A percentile compares a stretch with the other conserved stretches of the same genome.
Conservation (phyloP, 805 yeast genomes). For the Sugiyamaella boreocaroliniensis region DNA sequence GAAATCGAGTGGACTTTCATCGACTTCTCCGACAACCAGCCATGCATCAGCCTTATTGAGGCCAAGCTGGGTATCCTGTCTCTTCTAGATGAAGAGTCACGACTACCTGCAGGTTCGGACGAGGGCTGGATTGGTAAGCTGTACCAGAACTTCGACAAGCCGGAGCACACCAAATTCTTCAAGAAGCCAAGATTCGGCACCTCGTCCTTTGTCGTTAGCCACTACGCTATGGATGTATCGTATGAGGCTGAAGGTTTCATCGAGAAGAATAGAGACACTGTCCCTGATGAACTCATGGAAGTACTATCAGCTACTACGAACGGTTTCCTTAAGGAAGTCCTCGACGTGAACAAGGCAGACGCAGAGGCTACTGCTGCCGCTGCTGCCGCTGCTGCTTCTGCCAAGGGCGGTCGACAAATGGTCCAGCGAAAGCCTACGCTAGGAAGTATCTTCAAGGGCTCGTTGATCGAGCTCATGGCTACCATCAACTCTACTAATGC, state of each 20-base stretch:
- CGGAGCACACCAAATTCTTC: slow-evolving; percentile 69
- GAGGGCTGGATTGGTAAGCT: slow-evolving; percentile 87
- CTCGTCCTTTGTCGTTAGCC: slow-evolving; percentile 81
- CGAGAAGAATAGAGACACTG: slow-evolving; percentile 96
- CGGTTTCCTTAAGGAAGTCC: slow-evolving; percentile 55
- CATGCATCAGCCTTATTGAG: slow-evolving; percentile 90
- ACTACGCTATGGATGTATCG: slow-evolving; percentile 89
- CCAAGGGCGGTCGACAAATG: slow-evolving; percentile 37
- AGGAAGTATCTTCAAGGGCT: slow-evolving; percentile 89
- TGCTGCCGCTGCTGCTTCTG: slow-evolving; percentile 36
- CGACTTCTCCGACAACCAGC: slow-evolving; percentile 94
- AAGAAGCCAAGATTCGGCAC: slow-evolving; percentile 93
- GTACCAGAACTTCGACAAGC: slow-evolving; percentile 75
- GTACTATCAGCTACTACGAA: slow-evolving; percentile 67
- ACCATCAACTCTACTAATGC: slow-evolving; percentile 93
- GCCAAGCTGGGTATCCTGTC: slow-evolving; percentile 81
- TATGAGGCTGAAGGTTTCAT: slow-evolving; percentile 92
- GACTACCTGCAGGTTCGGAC: slow-evolving; percentile 90
- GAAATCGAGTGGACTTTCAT: slow-evolving; percentile 95
- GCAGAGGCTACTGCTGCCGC: slow-evolving; percentile 44
- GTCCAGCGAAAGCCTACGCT: slow-evolving; percentile 79
- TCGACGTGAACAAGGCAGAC: slow-evolving; percentile 47
- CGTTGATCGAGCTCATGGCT: slow-evolving; percentile 84
- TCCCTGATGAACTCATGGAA: slow-evolving; percentile 90
- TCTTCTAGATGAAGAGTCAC: slow-evolving; percentile 87